Evolutionary conservation across 305 asterid genomes (phyloP), one percentile per base, ranked within the genome.

Genomic region (Petunia hybrid): DNA sequence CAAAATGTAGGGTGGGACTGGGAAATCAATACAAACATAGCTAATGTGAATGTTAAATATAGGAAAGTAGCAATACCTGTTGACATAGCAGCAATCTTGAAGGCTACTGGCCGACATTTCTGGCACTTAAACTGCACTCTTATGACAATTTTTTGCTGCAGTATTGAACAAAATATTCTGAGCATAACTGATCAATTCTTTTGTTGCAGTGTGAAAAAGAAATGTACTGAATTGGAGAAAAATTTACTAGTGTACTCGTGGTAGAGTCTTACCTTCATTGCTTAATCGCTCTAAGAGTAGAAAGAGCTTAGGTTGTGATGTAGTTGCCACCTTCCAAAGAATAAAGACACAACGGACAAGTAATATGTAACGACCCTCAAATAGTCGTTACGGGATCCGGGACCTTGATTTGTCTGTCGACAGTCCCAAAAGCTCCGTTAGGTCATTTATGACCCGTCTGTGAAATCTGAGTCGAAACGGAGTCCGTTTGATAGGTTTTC

Each of bases 81-180:
- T 80, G 88, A 76, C 85, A 7, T 86, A 78, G 91, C 91, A 3
- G 90, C 91, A 71, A 88, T 85, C 82, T 82, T 86, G 90, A 89
- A 79, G 66, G 87, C 86, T 84, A 84, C 85, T 82, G 90, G 81
- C 85, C 81, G 85, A 83, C 91, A 86, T 81, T 85, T 90, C 22
- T 82, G 79, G 88, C 90, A 86, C 13, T 82, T 82, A 43, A 80
- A 64, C 42, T 85, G 83, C 40, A 87, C 84, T 71, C 70, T 79
- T 59, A 90, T 83, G 6, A 87, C 85, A 63, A 88, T 85, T 63
- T 78, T 85, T 78, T 88, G 90, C 87, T 82, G 89, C 85, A 81
- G 31, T 40, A 55, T 22, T 60, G 43, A 60, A 78, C 12, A 36
- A 2, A 22, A 62, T 9, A 40, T 12, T 10, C 22, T 16, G 16